phyloP scores from a whole-genome alignment of 495 filamentous ascomycete species.

The Lepidopterella palustris region DNA sequence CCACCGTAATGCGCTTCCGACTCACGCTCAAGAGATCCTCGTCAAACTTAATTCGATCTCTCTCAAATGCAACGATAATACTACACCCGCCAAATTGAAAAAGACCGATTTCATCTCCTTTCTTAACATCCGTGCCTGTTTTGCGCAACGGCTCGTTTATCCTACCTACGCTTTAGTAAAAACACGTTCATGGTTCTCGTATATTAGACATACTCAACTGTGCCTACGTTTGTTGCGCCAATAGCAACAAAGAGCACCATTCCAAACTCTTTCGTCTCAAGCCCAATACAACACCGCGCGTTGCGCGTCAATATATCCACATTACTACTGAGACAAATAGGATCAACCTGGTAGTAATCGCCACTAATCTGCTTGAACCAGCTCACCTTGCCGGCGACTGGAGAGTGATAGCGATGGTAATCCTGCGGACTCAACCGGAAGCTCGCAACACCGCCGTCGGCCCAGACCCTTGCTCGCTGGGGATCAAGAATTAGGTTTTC shows the following conservation, averaged over 20 bases:
- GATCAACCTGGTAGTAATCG: slow-evolving; percentile 5
- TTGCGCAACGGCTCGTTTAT: slow-evolving; percentile 31
- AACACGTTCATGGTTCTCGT: not conserved
- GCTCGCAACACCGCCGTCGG: slow-evolving; percentile 40
- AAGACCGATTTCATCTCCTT: slow-evolving; percentile 40
- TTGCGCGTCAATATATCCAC: slow-evolving; percentile 4
- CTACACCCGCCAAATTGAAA: slow-evolving; percentile 42
- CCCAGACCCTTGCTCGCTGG: slow-evolving; percentile 34
- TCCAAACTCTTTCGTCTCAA: slow-evolving; percentile 33
- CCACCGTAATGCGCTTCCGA: slow-evolving; percentile 23
- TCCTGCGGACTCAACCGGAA: slow-evolving; percentile 41
- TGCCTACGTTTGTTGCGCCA: slow-evolving; percentile 26
- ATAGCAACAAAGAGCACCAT: slow-evolving; percentile 33
- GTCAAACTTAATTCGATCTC: slow-evolving; percentile 38
- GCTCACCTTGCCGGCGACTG: slow-evolving; percentile 26
- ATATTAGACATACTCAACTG: slow-evolving; percentile 31
- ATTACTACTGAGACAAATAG: not conserved
- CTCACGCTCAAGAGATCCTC: slow-evolving; percentile 35
- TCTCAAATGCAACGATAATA: slow-evolving; percentile 40
- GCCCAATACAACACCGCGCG: not conserved
- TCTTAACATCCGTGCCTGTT: slow-evolving; percentile 31
- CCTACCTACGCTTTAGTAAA: slow-evolving; percentile 15
- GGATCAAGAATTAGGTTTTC: slow-evolving; percentile 36
- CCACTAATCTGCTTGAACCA: not conserved
- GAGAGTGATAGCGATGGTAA: slow-evolving; percentile 47